A percentile compares a stretch with the other conserved stretches of the same genome.
Evolutionary conservation across 2,329 filamentous ascomycete genomes (phyloP).

Genomic region (Pseudovirgaria hyperparasitica): DNA sequence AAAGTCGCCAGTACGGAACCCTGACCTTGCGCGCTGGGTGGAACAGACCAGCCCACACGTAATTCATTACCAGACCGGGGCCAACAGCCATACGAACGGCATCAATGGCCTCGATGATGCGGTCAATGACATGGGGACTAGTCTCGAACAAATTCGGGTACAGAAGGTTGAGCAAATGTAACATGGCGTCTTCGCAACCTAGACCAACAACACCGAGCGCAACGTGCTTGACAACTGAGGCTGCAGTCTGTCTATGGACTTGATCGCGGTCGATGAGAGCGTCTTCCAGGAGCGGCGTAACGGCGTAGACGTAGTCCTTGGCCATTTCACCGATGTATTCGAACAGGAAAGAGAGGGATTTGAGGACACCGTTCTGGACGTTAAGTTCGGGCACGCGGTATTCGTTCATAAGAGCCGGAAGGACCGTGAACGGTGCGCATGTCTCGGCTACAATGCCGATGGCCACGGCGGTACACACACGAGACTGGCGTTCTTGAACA

Average conservation of each 20-base stretch:
- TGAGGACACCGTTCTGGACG: conserved; percentile 96
- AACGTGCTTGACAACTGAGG: conserved; percentile 94
- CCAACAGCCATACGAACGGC: conserved; percentile 89
- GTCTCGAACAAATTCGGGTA: conserved; percentile 98
- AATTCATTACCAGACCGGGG: conserved; percentile 88
- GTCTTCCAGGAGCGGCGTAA: conserved; percentile 89
- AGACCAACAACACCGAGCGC: conserved; percentile 94
- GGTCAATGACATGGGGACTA: conserved; percentile 93
- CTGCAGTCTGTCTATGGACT: conserved; percentile 92
- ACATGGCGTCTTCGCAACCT: conserved; percentile 96
- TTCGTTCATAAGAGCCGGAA: conserved; percentile 99
- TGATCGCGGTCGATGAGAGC: conserved; percentile 96
- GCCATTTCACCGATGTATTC: conserved; percentile 99
- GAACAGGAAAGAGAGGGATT: conserved; percentile 92
- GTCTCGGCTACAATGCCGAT: conserved; percentile 98
- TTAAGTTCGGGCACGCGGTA: conserved; percentile 97
- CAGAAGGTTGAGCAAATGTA: conserved; percentile 89
- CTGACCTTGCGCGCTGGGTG: conserved; percentile 93
- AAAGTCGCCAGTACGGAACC: conserved; percentile 88
- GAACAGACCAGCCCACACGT: conserved; percentile 95
- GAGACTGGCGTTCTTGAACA: conserved; percentile 93
- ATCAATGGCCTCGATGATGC: conserved; percentile 94
- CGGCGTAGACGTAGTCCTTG: conserved; percentile 98
- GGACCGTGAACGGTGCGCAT: conserved; percentile 92
- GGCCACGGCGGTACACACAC: conserved; percentile 95